These are phyloP conservation scores for Cardamine chenopodiifolia DNA, from an alignment of 345 rosid species.

Conservation along the genomic window DNA sequence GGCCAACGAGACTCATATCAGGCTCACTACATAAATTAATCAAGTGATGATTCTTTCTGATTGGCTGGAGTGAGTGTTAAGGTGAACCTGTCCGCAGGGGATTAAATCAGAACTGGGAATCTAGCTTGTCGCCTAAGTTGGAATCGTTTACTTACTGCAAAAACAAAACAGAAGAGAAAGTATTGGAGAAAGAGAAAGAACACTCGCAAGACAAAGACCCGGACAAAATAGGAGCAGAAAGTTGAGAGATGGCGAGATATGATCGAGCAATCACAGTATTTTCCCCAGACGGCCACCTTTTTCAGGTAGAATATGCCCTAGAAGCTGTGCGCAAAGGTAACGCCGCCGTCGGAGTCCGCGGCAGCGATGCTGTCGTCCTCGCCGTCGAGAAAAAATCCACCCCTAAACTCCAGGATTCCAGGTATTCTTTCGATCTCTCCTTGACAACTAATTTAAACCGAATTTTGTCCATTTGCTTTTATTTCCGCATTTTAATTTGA, in stretches of 20 bases:
- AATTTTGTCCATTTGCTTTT: background rate
- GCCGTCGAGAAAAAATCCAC: constrained; percentile 97
- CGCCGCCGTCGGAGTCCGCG: constrained; percentile 98
- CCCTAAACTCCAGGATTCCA: constrained; percentile 91
- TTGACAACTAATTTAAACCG: too few relatives aligned
- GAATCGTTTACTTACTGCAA: constrained; percentile 1
- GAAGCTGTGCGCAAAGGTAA: constrained; percentile 98
- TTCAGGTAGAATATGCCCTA: constrained; percentile 96
- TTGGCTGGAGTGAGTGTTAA: background rate
- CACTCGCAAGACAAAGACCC: background rate
- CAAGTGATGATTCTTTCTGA: background rate
- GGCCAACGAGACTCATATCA: background rate
- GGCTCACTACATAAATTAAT: background rate
- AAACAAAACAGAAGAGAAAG: constrained; percentile 11
- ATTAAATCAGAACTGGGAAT: background rate
- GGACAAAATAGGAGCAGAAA: background rate
- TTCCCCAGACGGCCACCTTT: constrained; percentile 81
- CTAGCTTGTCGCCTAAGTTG: constrained; percentile 42
- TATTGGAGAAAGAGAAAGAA: constrained; percentile 4
- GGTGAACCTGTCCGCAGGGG: constrained; percentile 29
- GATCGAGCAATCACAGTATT: constrained; percentile 95
- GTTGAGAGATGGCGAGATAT: constrained; percentile 73
- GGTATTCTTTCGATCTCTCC: constrained; percentile 47
- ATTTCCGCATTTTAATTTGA: background rate
- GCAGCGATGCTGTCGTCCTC: constrained; percentile 81